Conservation (phyloP, 106 monocot genomes). For the Cymbidium sinense region DNA sequence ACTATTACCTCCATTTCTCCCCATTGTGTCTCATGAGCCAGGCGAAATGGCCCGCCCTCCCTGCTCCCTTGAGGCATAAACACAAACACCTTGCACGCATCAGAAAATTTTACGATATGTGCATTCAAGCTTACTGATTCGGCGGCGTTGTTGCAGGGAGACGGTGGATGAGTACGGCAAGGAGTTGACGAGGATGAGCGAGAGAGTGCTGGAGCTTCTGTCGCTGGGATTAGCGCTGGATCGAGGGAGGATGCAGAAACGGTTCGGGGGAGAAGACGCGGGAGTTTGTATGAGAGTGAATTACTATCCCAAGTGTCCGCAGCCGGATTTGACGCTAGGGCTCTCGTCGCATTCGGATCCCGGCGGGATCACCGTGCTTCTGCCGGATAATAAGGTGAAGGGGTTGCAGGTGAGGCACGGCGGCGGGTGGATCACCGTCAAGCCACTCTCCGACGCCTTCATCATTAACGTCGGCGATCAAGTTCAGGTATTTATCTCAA, state of each 20-base stretch:
- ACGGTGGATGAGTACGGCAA: constrained; percentile 22
- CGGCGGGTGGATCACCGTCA: constrained; percentile 32
- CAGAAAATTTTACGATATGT: too few relatives aligned
- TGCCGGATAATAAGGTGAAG: constrained; percentile 30
- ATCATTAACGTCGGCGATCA: constrained; percentile 55
- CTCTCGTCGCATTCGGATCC: constrained; percentile 50
- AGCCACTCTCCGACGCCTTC: constrained; percentile 30
- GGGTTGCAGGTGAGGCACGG: constrained; percentile 37
- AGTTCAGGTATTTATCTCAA: constrained; percentile 20
- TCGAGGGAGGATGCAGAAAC: constrained; percentile 1
- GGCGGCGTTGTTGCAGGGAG: constrained; percentile 17
- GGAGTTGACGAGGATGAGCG: constrained; percentile 29
- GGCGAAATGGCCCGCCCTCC: constrained; percentile 28
- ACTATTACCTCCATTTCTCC: constrained; percentile 22
- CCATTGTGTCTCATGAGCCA: constrained; percentile 8
- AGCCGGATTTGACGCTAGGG: constrained; percentile 48
- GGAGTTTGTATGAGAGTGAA: constrained; percentile 33
- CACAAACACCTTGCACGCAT: not conserved
- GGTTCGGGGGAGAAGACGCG: constrained; percentile 26
- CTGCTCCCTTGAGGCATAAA: constrained; percentile 19
- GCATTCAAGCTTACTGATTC: too few relatives aligned
- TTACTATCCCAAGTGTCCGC: constrained; percentile 53
- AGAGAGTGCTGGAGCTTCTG: constrained; percentile 20
- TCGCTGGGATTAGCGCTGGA: constrained; percentile 30
- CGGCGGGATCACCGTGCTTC: constrained; percentile 40